These are phyloP conservation scores for Eucalyptus leucophloia DNA, from an alignment of 345 rosid genomes.

Conservation along the genomic window DNA sequence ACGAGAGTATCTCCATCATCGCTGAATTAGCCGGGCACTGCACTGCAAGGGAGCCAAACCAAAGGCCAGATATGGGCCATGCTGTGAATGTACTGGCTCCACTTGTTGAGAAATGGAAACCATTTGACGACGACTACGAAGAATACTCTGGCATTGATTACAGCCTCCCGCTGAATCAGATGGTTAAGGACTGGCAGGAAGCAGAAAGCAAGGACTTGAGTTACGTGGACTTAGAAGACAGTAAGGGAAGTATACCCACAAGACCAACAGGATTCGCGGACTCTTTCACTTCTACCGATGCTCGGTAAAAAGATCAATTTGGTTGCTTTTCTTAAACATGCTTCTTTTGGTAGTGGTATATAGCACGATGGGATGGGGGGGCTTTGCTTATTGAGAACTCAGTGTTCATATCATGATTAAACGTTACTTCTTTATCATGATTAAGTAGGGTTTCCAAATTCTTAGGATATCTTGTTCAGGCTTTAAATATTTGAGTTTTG, in stretches of 20 bases:
- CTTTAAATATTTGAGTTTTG: background rate
- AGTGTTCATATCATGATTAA: background rate
- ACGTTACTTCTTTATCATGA: background rate
- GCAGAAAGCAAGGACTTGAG: constrained; percentile 63
- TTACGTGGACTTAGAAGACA: constrained; percentile 40
- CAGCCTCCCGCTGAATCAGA: constrained; percentile 65
- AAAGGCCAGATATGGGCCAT: constrained; percentile 75
- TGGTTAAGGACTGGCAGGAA: constrained; percentile 82
- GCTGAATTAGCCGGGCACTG: constrained; percentile 76
- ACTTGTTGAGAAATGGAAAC: constrained; percentile 70
- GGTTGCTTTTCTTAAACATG: background rate
- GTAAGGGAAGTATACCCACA: constrained; percentile 67
- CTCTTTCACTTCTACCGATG: constrained; percentile 66
- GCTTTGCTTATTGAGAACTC: background rate
- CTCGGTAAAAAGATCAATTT: constrained; percentile 18
- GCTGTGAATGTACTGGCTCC: constrained; percentile 57
- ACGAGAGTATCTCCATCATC: constrained; percentile 39
- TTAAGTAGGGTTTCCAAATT: background rate
- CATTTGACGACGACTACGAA: constrained; percentile 33
- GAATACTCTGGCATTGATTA: constrained; percentile 69
- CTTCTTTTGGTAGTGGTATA: background rate
- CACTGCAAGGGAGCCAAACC: constrained; percentile 60
- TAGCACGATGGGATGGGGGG: background rate
- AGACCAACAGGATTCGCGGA: constrained; percentile 66
- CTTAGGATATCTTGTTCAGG: background rate